Base-by-base conservation (phyloP, 805 yeast genomes). In the Myxozyma geophila region DNA sequence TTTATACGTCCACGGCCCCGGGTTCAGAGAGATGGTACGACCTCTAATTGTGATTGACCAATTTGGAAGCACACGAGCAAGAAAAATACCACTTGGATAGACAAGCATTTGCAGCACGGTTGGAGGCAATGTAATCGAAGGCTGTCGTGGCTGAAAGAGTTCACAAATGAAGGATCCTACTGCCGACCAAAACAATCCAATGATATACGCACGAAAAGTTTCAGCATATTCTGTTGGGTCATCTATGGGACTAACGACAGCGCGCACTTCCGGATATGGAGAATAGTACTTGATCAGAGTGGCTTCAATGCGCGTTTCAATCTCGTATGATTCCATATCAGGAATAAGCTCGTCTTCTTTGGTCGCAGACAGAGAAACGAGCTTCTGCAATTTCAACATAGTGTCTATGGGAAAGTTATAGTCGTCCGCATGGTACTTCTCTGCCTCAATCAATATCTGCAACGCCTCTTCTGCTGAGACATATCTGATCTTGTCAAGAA, bases 71-170 rank as follows among this genome's bases (percentile, higher is more conserved):
- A 76, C 64, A 35, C 35, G 36, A 33, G 60, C 57, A 6, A 52
- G 21, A 33, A 79, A 64, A 56, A 76, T 74, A 59, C 91, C 91
- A 39, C 83, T 66, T 4, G 89, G 89, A 73, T 80, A 85, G 2
- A 88, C 80, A 55, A 85, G 63, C 1, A 92, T 91, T 80, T 83
- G 87, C 1, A 89, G 83, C 60, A 85, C 79, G 62, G 88, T 80
- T 46, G 88, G 83, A 37, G 85, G 81, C 54, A 87, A 87, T 61
- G 78, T 71, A 65, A 85, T 79, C 2, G 80, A 70, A 7, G 90
- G 90, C 51, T 79, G 73, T 72, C 86, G 87, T 66, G 83, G 76
- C 28, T 84, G 79, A 70, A 87, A 86, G 67, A 86, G 85, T 58
- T 83, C 78, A 73, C 84, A 85, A 74, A 85, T 79, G 59, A 80